These are phyloP conservation scores for Globisporangium apiculatum DNA, from an alignment of 352 stramenopile genomes.

Conservation along the genomic window DNA sequence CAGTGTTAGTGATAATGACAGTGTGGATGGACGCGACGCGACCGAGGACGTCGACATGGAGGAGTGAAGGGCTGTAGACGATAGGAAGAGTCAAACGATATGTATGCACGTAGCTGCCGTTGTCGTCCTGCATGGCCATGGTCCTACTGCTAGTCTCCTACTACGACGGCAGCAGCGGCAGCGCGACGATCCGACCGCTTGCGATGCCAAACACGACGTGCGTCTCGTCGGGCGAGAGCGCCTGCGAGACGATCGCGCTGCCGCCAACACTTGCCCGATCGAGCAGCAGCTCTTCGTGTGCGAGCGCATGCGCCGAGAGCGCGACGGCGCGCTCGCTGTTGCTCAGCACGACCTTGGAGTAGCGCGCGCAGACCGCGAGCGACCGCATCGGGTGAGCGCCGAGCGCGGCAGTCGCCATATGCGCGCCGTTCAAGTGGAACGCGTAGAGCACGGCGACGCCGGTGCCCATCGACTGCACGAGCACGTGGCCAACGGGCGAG, in stretches of 20 bases:
- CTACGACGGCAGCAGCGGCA: constrained; percentile 29
- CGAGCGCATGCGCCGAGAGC: constrained; percentile 40
- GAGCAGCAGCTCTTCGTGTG: constrained; percentile 45
- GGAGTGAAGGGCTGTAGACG: constrained; percentile 29
- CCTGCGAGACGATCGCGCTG: constrained; percentile 50
- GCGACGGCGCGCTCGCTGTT: constrained; percentile 38
- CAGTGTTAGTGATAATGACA: constrained; percentile 26
- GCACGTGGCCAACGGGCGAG: constrained; percentile 56
- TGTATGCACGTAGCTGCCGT: constrained; percentile 18
- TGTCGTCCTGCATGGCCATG: not conserved
- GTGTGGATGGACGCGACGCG: constrained; percentile 23
- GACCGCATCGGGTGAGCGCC: constrained; percentile 34
- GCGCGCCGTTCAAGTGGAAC: constrained; percentile 66
- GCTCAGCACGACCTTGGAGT: constrained; percentile 64
- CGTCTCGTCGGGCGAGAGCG: constrained; percentile 65
- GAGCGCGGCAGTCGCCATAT: constrained; percentile 38
- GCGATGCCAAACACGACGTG: constrained; percentile 68
- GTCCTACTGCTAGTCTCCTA: not conserved
- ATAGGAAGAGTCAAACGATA: constrained; percentile 17
- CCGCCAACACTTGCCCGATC: constrained; percentile 29
- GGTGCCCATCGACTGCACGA: constrained; percentile 66
- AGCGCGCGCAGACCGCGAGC: constrained; percentile 49
- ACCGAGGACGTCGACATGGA: constrained; percentile 81
- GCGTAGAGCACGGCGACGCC: constrained; percentile 46
- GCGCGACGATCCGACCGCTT: constrained; percentile 39